Percentiles rank a stretch among this genome's conserved stretches.
Evolutionary conservation across 179 eudicot genomes (phyloP).

Genomic region (Pouteria campechiana): DNA sequence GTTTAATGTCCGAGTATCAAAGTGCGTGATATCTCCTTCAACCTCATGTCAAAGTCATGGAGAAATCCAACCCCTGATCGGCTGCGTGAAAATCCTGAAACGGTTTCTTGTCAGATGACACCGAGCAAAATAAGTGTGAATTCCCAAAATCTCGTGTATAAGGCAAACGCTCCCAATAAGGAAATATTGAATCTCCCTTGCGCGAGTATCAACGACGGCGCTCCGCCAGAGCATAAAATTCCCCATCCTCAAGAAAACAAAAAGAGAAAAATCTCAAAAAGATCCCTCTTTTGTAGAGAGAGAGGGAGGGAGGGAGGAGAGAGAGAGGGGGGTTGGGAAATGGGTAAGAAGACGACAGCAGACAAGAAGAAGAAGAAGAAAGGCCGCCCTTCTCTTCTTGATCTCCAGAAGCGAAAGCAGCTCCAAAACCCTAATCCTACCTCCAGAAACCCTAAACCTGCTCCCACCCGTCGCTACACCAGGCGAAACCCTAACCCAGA

Average conservation of each 20-base stretch:
- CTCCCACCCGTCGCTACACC: conserved; percentile 24
- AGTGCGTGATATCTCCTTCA: too few relatives aligned
- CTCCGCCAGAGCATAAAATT: too few relatives aligned
- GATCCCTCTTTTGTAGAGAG: not conserved
- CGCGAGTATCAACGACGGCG: too few relatives aligned
- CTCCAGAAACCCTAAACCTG: not conserved
- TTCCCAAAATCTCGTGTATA: too few relatives aligned
- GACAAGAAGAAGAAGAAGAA: conserved; percentile 54
- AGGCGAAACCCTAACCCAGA: conserved; percentile 32
- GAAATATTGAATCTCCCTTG: too few relatives aligned
- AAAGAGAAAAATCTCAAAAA: not conserved
- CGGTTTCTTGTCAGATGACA: too few relatives aligned
- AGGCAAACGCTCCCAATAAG: too few relatives aligned
- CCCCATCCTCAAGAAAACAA: not conserved
- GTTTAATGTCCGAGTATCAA: too few relatives aligned
- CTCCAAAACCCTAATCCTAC: conserved; percentile 12
- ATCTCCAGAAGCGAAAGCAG: conserved; percentile 40
- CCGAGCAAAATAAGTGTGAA: too few relatives aligned
- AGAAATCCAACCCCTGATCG: too few relatives aligned
- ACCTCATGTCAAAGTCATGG: too few relatives aligned
- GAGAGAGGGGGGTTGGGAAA: conserved; percentile 18
- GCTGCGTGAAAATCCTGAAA: too few relatives aligned
- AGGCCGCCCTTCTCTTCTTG: conserved; percentile 46
- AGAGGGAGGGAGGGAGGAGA: not conserved
- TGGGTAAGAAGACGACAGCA: conserved; percentile 21